Conservation (phyloP, 1,284 basidiomycete species). For the Apiotrichum siamense region DNA sequence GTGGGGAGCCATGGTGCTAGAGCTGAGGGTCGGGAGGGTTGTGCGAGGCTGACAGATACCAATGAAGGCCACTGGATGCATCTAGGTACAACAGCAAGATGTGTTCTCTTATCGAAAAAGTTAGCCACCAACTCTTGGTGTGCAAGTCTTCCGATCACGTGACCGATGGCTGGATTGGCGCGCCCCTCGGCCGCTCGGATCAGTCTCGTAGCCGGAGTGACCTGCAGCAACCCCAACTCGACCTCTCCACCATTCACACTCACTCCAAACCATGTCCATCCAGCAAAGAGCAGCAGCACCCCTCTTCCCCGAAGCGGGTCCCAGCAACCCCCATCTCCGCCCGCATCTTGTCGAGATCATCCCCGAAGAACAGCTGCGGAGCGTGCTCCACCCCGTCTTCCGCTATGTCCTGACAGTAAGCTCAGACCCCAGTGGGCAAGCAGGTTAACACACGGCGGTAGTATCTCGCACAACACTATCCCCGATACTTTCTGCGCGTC, state of each 20-base stretch:
- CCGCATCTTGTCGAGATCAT: slow-evolving; percentile 94
- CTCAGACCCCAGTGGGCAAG: neutral
- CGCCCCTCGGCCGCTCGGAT: too few species aligned
- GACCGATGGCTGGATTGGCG: too few species aligned
- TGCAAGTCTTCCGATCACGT: too few species aligned
- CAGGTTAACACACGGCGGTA: slow-evolving; percentile 37
- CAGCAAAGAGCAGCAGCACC: neutral
- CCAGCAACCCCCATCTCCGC: slow-evolving; percentile 36
- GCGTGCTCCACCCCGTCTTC: slow-evolving; percentile 87
- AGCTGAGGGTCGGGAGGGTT: too few species aligned
- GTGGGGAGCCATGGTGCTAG: slow-evolving; percentile 19
- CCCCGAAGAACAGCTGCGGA: slow-evolving; percentile 88
- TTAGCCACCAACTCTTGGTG: neutral
- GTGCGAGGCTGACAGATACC: too few species aligned
- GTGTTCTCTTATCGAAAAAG: too few species aligned
- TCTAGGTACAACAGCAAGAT: too few species aligned
- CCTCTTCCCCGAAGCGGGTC: slow-evolving; percentile 15
- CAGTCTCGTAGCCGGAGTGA: too few species aligned
- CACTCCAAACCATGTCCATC: neutral
- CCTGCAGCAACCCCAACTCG: neutral
- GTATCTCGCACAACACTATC: slow-evolving; percentile 94
- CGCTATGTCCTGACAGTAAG: slow-evolving; percentile 88
- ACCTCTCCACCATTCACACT: neutral
- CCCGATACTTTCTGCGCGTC: slow-evolving; percentile 81
- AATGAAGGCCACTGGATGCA: too few species aligned